Evolutionary conservation across 805 yeast species (phyloP), one percentile per base, ranked within the genome.

Genomic region (Tetrapisispora iriomotensis): DNA sequence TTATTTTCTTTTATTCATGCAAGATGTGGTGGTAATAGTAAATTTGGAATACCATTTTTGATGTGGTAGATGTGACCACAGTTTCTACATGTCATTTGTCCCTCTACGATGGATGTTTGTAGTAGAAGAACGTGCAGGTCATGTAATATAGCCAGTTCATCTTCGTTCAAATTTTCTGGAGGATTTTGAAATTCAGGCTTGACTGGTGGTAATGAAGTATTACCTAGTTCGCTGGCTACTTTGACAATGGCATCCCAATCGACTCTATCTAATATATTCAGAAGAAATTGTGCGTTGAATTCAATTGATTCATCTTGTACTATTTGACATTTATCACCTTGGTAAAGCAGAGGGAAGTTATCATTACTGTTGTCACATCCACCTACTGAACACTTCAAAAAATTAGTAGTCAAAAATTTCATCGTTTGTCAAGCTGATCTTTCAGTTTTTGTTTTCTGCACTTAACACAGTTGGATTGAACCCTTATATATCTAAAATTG

Each of bases 401-500:
- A 92, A 62, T 92, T 92, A 10, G 96, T 84, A n/a, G 98, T 90
- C 21, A 92, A 67, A 53, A 90, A 77, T 65, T 92, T 90, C 98
- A 90, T 90, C 18, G 6, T n/a, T 28, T 9, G 9, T n/a, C n/a
- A n/a, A n/a, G n/a, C n/a, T n/a, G n/a, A n/a, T n/a, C n/a, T n/a
- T n/a, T n/a, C n/a, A n/a, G n/a, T n/a, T n/a, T n/a, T n/a, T n/a
- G n/a, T n/a, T n/a, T n/a, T n/a, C n/a, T n/a, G n/a, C n/a, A n/a
- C n/a, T n/a, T n/a, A n/a, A n/a, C n/a, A n/a, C n/a, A n/a, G n/a
- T n/a, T n/a, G n/a, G n/a, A n/a, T n/a, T n/a, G n/a, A n/a, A n/a
- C n/a, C n/a, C n/a, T n/a, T n/a, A n/a, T n/a, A n/a, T n/a, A n/a
- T n/a, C n/a, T n/a, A n/a, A n/a, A n/a, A n/a, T n/a, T n/a, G n/a